phyloP scores from a whole-genome alignment of 2,329 filamentous ascomycete species.

The Sarocladium brachiariae region DNA sequence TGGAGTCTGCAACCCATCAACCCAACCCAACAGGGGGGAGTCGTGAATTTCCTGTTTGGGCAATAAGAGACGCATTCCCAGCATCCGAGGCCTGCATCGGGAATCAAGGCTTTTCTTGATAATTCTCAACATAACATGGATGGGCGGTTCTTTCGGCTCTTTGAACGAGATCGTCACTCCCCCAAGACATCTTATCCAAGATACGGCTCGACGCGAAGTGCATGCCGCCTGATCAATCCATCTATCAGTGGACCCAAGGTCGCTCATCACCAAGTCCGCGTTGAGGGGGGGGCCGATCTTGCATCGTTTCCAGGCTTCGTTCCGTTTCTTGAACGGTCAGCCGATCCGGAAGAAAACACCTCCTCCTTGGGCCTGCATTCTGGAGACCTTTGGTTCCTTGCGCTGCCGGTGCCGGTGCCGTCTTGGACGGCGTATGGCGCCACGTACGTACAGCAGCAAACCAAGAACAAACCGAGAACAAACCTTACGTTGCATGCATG shows the following conservation, averaged over 20 bases:
- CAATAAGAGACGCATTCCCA: background rate
- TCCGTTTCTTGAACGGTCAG: constrained; percentile 5
- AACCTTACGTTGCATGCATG: too few relatives aligned
- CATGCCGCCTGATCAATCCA: background rate
- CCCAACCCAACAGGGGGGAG: too few relatives aligned
- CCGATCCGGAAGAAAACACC: constrained; percentile 1
- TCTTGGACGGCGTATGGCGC: too few relatives aligned
- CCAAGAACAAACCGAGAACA: too few relatives aligned
- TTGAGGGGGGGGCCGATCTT: background rate
- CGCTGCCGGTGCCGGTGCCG: too few relatives aligned
- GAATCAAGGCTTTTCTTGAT: background rate
- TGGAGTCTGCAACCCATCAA: background rate
- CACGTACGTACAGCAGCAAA: too few relatives aligned
- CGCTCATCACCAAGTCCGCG: too few relatives aligned
- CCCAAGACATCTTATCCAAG: background rate
- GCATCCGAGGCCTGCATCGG: background rate
- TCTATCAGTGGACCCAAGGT: background rate
- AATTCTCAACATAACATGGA: too few relatives aligned
- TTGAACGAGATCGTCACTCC: background rate
- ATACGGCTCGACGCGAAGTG: background rate
- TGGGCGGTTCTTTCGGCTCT: too few relatives aligned
- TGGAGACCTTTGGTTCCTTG: too few relatives aligned
- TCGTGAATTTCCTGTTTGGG: constrained; percentile 6
- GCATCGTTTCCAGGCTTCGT: background rate
- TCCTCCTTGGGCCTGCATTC: background rate